phyloP scores from a whole-genome alignment of 2,329 filamentous ascomycete genomes.

The Chaetothyriales sp. region DNA sequence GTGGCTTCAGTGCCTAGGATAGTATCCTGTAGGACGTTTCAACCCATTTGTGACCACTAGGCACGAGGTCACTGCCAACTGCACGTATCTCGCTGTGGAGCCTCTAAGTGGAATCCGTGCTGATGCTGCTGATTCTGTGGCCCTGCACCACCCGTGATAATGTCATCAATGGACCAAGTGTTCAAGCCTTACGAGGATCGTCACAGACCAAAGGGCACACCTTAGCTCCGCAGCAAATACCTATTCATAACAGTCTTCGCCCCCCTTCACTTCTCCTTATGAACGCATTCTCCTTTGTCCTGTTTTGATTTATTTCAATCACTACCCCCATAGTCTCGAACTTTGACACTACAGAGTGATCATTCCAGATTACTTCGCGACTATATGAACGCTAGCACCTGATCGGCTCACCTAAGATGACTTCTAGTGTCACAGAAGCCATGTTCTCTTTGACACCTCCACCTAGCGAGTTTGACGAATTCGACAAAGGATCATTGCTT shows the following conservation, averaged over 20 bases:
- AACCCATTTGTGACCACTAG: not conserved
- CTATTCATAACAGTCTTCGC: not conserved
- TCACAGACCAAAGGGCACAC: not conserved
- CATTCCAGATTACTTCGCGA: not conserved
- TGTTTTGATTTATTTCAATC: not conserved
- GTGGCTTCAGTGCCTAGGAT: not conserved
- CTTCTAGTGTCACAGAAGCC: constrained; percentile 2
- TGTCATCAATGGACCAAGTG: constrained; percentile 1
- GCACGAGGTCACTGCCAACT: not conserved
- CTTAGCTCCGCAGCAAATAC: not conserved
- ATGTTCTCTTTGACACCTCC: constrained; percentile 17
- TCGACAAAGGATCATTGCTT: constrained; percentile 14
- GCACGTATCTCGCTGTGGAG: not conserved
- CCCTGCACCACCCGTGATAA: not conserved
- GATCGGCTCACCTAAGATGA: not conserved
- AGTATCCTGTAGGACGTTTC: not conserved
- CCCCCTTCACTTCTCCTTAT: not conserved
- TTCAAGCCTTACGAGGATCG: not conserved
- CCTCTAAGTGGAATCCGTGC: not conserved
- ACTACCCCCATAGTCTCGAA: not conserved
- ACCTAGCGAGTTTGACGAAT: constrained; percentile 17
- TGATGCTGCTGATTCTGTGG: not conserved
- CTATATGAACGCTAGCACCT: not conserved
- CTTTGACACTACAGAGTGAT: not conserved
- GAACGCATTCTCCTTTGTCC: not conserved